Evolutionary conservation across 192 early-diverging fungal genomes (phyloP).

Genomic region (Coemansia sp.): DNA sequence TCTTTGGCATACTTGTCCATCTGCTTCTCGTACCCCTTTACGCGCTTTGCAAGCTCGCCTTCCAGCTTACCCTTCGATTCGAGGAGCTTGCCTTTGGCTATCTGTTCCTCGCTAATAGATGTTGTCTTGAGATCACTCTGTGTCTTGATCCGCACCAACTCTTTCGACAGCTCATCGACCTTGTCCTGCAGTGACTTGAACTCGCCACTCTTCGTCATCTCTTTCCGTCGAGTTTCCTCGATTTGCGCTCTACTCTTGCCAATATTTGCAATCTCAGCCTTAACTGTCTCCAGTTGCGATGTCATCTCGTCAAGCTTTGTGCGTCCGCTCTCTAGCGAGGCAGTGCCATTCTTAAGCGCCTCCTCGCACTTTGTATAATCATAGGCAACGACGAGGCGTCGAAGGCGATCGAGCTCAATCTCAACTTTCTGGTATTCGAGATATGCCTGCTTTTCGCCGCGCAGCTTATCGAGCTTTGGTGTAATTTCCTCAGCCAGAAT

Average conservation of each 20-base stretch:
- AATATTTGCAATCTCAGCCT: constrained; percentile 65
- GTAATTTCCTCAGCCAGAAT: constrained; percentile 86
- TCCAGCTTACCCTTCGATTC: constrained; percentile 35
- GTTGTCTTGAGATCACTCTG: constrained; percentile 79
- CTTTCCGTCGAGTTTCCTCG: constrained; percentile 48
- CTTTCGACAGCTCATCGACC: constrained; percentile 74
- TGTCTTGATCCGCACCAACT: constrained; percentile 79
- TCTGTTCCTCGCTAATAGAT: constrained; percentile 75
- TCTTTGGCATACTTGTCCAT: constrained; percentile 32
- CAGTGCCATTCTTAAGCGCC: constrained; percentile 39
- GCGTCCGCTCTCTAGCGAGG: constrained; percentile 29
- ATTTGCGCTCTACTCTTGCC: constrained; percentile 58
- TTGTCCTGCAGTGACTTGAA: constrained; percentile 69
- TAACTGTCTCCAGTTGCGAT: constrained; percentile 54
- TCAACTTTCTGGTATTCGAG: constrained; percentile 93
- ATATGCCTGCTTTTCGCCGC: constrained; percentile 81
- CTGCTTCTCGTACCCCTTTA: constrained; percentile 22
- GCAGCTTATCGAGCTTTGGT: constrained; percentile 88
- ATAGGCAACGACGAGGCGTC: constrained; percentile 78
- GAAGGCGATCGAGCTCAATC: constrained; percentile 81
- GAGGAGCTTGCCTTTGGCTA: constrained; percentile 25
- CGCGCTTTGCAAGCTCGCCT: constrained; percentile 35
- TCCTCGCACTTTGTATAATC: constrained; percentile 80
- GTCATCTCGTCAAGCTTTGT: constrained; percentile 39
- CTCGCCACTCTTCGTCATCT: constrained; percentile 62